Conservation (phyloP, 768 basidiomycete genomes). For the Macrolepiota fuliginosa region DNA sequence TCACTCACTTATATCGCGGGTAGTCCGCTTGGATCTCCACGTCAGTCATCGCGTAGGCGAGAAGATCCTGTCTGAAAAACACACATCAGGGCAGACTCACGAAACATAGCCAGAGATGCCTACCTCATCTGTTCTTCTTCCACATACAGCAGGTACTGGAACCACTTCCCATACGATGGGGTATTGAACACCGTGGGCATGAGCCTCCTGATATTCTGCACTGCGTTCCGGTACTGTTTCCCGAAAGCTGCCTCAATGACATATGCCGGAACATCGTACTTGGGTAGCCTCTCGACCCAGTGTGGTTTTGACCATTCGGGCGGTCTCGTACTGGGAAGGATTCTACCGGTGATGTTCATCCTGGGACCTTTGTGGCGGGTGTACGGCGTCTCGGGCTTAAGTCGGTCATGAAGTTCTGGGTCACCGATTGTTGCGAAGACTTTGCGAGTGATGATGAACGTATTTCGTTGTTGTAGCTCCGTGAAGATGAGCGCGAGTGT, state of each 20-base stretch:
- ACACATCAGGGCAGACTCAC: conserved; percentile 7
- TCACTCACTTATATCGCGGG: conserved; percentile 42
- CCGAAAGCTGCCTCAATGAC: conserved; percentile 28
- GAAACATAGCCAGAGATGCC: conserved; percentile 13
- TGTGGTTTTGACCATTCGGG: conserved; percentile 35
- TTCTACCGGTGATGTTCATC: conserved; percentile 25
- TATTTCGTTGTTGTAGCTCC: conserved; percentile 26
- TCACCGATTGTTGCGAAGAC: conserved; percentile 48
- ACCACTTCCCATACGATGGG: conserved; percentile 41
- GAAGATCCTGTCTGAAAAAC: conserved; percentile 33
- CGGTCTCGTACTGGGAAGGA: conserved; percentile 35
- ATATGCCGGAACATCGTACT: conserved; percentile 28
- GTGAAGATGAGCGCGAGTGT: conserved; percentile 46
- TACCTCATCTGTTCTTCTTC: conserved; percentile 51
- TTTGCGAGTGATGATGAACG: conserved; percentile 46
- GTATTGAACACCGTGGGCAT: conserved; percentile 34
- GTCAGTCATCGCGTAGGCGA: conserved; percentile 33
- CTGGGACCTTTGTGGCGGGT: conserved; percentile 21
- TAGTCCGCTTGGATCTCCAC: conserved; percentile 32
- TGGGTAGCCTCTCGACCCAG: conserved; percentile 31
- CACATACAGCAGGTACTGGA: conserved; percentile 43
- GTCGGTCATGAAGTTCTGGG: conserved; percentile 43
- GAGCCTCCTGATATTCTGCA: conserved; percentile 24
- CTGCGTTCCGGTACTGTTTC: conserved; percentile 16
- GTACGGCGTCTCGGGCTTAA: conserved; percentile 47